These are phyloP conservation scores for Plasmopara muralis DNA, from an alignment of 352 stramenopile species.

Conservation along the genomic window DNA sequence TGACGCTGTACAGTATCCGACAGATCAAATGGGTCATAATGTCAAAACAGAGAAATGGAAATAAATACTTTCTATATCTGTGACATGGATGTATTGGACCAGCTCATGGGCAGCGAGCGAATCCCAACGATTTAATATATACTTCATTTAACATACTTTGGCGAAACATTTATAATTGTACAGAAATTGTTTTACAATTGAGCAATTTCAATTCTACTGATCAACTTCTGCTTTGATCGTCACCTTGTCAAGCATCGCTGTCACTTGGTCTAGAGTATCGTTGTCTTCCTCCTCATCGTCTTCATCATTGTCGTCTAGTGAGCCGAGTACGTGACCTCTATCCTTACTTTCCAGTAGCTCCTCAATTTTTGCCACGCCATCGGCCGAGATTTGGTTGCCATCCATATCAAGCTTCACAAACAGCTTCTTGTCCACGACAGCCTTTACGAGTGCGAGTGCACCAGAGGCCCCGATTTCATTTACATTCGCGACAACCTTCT, in stretches of 20 bases:
- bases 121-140: too few species aligned
- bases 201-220: too few species aligned
- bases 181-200: too few species aligned
- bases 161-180: too few species aligned
- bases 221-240: neutral
- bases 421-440: slow-evolving; percentile 43
- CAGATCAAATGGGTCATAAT: too few species aligned
- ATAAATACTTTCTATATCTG: too few species aligned
- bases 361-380: slow-evolving; percentile 52
- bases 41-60: too few species aligned
- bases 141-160: too few species aligned
- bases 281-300: slow-evolving; percentile 54
- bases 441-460: slow-evolving; percentile 69
- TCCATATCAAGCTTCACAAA: slow-evolving; percentile 67
- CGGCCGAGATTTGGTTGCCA: slow-evolving; percentile 73
- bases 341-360: slow-evolving; percentile 38
- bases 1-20: too few species aligned
- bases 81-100: too few species aligned
- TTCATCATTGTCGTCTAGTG: slow-evolving; percentile 79
- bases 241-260: slow-evolving; percentile 3
- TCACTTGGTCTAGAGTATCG: neutral
- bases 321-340: slow-evolving; percentile 57
- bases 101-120: too few species aligned
- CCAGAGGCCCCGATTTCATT: slow-evolving; percentile 88
- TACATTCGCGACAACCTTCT: slow-evolving; percentile 81